phyloP scores from a whole-genome alignment of 306 rosid genomes.

The Lathyrus sativus region DNA sequence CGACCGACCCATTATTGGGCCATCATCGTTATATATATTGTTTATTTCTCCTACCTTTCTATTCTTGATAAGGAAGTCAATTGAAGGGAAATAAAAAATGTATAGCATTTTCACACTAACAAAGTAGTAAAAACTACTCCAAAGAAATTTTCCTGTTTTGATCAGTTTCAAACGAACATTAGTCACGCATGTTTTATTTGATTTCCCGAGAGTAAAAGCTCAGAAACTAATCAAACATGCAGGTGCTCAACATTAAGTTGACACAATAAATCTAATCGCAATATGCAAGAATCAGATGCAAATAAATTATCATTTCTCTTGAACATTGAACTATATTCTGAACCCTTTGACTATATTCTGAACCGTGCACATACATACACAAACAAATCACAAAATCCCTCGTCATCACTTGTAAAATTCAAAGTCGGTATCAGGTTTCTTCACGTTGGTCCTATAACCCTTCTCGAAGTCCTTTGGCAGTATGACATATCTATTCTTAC shows the following conservation, averaged over 20 bases:
- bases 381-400: neutral
- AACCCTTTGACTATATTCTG: conserved; percentile 12
- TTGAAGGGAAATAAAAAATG: too few species aligned
- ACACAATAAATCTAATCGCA: neutral
- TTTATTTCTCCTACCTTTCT: too few species aligned
- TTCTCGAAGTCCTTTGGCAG: conserved; percentile 98
- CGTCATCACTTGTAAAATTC: conserved; percentile 89
- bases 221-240: neutral
- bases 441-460: conserved; percentile 94
- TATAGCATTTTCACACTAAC: too few species aligned
- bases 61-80: too few species aligned
- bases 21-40: too few species aligned
- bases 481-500: conserved; percentile 92
- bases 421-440: conserved; percentile 98
- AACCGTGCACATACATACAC: neutral
- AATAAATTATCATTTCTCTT: neutral
- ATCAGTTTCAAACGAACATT: too few species aligned
- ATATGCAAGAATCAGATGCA: conserved; percentile 20
- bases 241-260: neutral
- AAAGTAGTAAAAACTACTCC: too few species aligned
- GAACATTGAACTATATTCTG: conserved; percentile 6
- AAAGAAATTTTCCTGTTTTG: too few species aligned
- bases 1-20: too few species aligned
- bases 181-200: neutral
- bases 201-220: neutral